Evolutionary conservation across 306 rosid genomes (phyloP).

Genomic region (Citrullus mucosospermus): DNA sequence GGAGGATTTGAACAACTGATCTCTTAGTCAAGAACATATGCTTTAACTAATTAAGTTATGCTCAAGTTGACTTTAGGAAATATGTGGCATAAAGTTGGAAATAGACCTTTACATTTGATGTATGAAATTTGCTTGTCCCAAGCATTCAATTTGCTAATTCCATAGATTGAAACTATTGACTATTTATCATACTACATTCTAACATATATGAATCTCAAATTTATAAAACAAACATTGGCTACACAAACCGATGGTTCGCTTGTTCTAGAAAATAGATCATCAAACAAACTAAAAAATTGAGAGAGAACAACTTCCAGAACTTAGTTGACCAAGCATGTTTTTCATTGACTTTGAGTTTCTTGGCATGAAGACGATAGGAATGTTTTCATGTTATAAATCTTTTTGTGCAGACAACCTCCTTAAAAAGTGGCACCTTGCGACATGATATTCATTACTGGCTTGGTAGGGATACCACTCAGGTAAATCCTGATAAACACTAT

Average conservation of each 20-base stretch:
- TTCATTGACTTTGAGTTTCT: neutral
- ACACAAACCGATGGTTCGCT: neutral
- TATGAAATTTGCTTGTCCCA: neutral
- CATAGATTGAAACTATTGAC: too few relatives aligned
- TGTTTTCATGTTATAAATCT: neutral
- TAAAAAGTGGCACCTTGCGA: constrained; percentile 79
- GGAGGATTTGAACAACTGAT: too few relatives aligned
- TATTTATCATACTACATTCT: neutral
- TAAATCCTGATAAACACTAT: neutral
- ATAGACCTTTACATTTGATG: neutral
- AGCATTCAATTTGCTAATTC: neutral
- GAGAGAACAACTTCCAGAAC: neutral
- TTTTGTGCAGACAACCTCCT: constrained; percentile 54
- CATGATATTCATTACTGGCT: constrained; percentile 97
- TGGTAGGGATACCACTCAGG: constrained; percentile 90
- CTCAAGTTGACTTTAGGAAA: neutral
- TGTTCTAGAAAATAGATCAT: neutral
- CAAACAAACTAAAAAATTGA: neutral
- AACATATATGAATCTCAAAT: neutral
- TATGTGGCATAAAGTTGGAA: neutral
- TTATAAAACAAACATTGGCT: neutral
- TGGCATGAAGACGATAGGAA: neutral
- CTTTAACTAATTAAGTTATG: neutral
- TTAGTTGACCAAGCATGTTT: neutral
- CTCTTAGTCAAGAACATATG: neutral